Evolutionary conservation across 805 yeast species (phyloP), one percentile per base, ranked within the genome.

Genomic region (Kluyveromyces siamensis): DNA sequence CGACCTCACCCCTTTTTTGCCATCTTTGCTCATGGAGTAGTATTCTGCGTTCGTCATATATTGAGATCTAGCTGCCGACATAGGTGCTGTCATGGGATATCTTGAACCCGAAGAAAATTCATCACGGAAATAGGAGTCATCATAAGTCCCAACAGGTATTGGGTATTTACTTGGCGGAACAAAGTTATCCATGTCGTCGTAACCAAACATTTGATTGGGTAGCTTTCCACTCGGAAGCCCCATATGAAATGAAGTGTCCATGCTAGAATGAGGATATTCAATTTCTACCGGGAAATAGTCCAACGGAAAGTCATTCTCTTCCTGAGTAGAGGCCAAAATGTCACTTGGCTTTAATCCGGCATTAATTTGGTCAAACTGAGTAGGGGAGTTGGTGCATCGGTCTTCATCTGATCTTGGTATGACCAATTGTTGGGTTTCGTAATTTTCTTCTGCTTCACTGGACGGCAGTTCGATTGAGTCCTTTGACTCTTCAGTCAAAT

Each of bases 281-380:
- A 68, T 63, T 27, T 67, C 72, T 4, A 69, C 66, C 18, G 80
- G 79, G 58, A 83, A 74, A 59, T 81, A 83, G 55, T 83, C 89
- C 48, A 84, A 63, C 3, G 90, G 89, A 66, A 83, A 83, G 58
- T 83, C 89, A 51, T 81, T 84, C 44, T 78, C 82, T 30, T 72
- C 72, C 16, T 49, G 44, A 18, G 39, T 40, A 21, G 47, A 37
- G 11, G 46, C 48, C 10, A 50, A 30, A 7, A 44, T 27, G 27
- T 41, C 49, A 19, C 40, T 30, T 8, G 47, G 40, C 13, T 46
- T 44, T 16, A 45, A n/a, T n/a, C 18, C 43, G 4, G 51, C 16
- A 25, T 48, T 45, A 33, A 47, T 33, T 6, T 43, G 25, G 8
- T 43, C 39, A 17, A 33, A 43, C 36, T 33, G 39, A 16, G 16